Percentiles rank a stretch among this genome's conserved stretches.
Conservation (phyloP, 139 green algal genomes). For the Spirogloea muscicola region DNA sequence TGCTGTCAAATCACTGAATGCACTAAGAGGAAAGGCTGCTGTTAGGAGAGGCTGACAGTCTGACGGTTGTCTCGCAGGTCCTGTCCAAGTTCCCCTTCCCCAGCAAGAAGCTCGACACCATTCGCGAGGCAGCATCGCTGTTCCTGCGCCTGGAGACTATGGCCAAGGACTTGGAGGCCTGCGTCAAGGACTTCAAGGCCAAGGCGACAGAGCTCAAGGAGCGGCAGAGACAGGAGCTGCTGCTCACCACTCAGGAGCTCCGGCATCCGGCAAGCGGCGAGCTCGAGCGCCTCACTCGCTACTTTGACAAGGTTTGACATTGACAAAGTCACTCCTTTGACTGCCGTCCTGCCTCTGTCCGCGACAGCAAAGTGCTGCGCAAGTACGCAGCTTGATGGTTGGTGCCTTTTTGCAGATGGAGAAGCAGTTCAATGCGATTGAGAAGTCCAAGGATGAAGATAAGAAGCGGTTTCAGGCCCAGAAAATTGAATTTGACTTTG, state of each 20-base stretch:
- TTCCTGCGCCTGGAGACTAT: not conserved
- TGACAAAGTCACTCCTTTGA: no score
- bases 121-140: slow-evolving; percentile 1
- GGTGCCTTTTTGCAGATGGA: slow-evolving; percentile 1
- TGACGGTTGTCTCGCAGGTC: not conserved
- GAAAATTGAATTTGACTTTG: not conserved
- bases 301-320: slow-evolving; percentile 24
- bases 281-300: not conserved
- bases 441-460: not conserved
- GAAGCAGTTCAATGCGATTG: slow-evolving; percentile 6
- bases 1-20: no score
- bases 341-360: no score
- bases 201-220: no score
- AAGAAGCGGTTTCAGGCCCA: not conserved
- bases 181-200: not conserved
- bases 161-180: not conserved
- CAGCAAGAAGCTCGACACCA: slow-evolving; percentile 26
- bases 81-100: slow-evolving; percentile 15
- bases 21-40: no score
- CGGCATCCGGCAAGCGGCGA: not conserved
- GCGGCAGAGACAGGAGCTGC: no score
- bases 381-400: no score
- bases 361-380: no score
- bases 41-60: no score
- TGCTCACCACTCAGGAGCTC: not conserved